A percentile compares a stretch with the other conserved stretches of the same genome.
These are phyloP conservation scores for Osmanthus fragrans DNA, from an alignment of 257 asterid genomes.

Conservation along the genomic window DNA sequence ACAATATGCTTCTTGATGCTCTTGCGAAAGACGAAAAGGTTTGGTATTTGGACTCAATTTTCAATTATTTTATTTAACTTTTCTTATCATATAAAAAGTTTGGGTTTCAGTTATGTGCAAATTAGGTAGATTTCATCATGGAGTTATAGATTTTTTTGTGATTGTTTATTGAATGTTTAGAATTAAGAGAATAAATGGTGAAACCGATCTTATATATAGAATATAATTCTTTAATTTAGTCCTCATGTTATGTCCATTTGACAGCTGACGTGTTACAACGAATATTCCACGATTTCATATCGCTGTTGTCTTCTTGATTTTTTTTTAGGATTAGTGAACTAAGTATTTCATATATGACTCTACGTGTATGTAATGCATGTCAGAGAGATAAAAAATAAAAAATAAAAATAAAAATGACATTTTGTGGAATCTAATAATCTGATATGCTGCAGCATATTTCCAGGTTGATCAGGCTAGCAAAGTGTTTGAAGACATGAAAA, in stretches of 20 bases:
- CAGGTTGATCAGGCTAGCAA: slow-evolving; percentile 75
- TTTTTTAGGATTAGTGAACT: background rate
- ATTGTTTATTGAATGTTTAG: background rate
- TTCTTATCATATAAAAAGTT: background rate
- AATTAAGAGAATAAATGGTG: background rate
- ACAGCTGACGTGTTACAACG: background rate
- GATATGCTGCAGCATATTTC: slow-evolving; percentile 65
- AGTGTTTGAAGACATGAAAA: slow-evolving; percentile 81
- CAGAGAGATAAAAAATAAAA: background rate
- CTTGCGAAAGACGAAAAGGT: slow-evolving; percentile 85
- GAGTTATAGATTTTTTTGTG: background rate
- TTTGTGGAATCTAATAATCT: slow-evolving; percentile 47
- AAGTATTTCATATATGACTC: background rate
- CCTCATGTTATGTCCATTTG: background rate
- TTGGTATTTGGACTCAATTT: slow-evolving; percentile 7
- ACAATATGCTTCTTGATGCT: slow-evolving; percentile 86
- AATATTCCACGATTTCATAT: background rate
- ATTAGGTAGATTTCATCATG: background rate
- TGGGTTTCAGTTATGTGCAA: background rate
- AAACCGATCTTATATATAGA: background rate
- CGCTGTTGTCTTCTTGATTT: background rate
- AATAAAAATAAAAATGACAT: no score
- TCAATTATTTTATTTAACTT: background rate
- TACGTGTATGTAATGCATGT: background rate
- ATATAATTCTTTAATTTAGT: no score